Evolutionary conservation across 176 grass and related monocot species (phyloP), one percentile per base, ranked within the genome.

Genomic region (Carex cristatella): DNA sequence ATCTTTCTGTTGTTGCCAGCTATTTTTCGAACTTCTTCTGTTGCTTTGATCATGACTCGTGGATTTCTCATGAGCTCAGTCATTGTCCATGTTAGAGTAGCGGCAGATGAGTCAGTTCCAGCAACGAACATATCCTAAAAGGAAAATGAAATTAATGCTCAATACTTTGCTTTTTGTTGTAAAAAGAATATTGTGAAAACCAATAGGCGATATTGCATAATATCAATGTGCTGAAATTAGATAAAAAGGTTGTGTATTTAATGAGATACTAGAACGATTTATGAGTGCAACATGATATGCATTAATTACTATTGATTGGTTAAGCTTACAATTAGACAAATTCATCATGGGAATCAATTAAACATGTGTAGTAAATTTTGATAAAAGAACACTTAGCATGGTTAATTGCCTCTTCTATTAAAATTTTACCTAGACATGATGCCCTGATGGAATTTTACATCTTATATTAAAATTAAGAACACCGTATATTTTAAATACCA

Each of bases 51-150:
- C 49, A 97, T 88, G 35, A 85, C 61, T 16, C 32, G 64, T 13
- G 88, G 92, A 61, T 92, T 89, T 31, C 65, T 79, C 31, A 94
- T 19, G 0, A 97, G 85, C 70, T 92, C 87, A 10, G 90, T 88
- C 94, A 94, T 97, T 60, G 87, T 86, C 94, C 94, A 97, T 53
- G 80, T 78, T 61, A 94, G 73, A 5, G 82, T 80, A 19, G 87
- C 86, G 12, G 92, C 44, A 11, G 87, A 59, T 19, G 94, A 94
- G 10, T 91, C 91, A 0, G 87, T 97, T 55, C 90, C 92, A 10
- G 90, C 94, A 1, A 83, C 37, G 32, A 97, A 97, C 32, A 97
- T 89, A 67, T 97, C 91, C 88, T 95, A 62, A 27, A 67, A 79
- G 51, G 51, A 46, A 2, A 82, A 66, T 65, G 3, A 19, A 51